Percentiles rank a stretch among this genome's conserved stretches.
Conservation (phyloP, 257 asterid genomes). For the Cruciata laevipes region DNA sequence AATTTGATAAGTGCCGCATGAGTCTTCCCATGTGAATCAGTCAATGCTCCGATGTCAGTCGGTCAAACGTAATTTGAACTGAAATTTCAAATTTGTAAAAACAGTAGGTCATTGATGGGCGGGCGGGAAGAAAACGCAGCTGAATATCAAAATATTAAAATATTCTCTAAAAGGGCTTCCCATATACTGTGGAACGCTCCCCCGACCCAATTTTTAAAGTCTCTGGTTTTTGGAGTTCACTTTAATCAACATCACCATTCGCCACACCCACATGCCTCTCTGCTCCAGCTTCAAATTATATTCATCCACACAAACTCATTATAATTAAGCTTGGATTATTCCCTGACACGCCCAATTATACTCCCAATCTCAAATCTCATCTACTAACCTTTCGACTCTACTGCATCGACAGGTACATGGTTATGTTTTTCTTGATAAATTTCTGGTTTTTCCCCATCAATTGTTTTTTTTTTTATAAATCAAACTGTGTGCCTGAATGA, state of each 20-base stretch:
- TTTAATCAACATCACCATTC: slow-evolving; percentile 4
- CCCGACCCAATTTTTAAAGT: neutral
- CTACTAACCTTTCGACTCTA: neutral
- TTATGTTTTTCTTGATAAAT: neutral
- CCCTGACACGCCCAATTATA: neutral
- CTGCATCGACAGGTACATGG: slow-evolving; percentile 10
- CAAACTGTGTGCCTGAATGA: neutral
- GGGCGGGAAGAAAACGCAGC: slow-evolving; percentile 11
- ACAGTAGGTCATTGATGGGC: neutral
- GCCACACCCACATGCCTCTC: slow-evolving; percentile 13
- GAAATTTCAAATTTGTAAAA: too few relatives aligned
- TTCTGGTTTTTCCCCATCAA: neutral
- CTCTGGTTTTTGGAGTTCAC: slow-evolving; percentile 1
- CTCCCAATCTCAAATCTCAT: slow-evolving; percentile 17
- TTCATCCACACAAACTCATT: neutral
- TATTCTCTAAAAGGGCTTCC: neutral
- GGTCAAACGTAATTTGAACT: too few relatives aligned
- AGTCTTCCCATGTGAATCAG: too few relatives aligned
- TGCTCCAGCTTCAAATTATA: neutral
- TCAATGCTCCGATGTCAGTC: too few relatives aligned
- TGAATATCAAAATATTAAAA: slow-evolving; percentile 12
- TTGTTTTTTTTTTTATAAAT: neutral
- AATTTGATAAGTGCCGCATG: too few relatives aligned
- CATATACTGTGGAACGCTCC: neutral
- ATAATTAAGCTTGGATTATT: neutral